A percentile compares a stretch with the other conserved stretches of the same genome.
Evolutionary conservation across 805 yeast species (phyloP).

Genomic region (Henningerozyma blattae): DNA sequence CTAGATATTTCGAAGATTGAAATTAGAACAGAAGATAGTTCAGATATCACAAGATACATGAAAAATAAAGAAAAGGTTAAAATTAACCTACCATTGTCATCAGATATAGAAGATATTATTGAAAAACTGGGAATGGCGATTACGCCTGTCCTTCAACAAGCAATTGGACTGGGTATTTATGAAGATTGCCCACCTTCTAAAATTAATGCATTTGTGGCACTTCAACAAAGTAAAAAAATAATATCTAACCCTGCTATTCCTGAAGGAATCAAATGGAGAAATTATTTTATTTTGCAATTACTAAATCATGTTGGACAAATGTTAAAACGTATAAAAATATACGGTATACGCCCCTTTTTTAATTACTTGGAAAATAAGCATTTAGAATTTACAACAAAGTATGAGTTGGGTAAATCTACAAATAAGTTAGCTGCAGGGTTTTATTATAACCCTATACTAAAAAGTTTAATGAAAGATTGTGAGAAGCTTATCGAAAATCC

Average conservation of each 20-base stretch:
- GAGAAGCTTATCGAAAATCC: conserved; percentile 31
- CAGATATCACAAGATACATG: conserved; percentile 72
- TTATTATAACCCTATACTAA: conserved; percentile 40
- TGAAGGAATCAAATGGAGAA: conserved; percentile 67
- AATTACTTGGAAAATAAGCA: conserved; percentile 50
- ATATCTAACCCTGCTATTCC: conserved; percentile 40
- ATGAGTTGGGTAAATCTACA: conserved; percentile 46
- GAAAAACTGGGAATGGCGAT: conserved; percentile 50
- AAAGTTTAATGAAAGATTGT: conserved; percentile 32
- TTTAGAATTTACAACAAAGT: conserved; percentile 46
- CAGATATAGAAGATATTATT: conserved; percentile 45
- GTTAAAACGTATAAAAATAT: conserved; percentile 55
- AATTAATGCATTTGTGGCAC: conserved; percentile 57
- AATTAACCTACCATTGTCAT: conserved; percentile 39
- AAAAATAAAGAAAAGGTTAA: conserved; percentile 52
- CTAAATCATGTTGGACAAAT: conserved; percentile 55
- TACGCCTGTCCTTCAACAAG: conserved; percentile 51
- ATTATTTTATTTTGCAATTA: conserved; percentile 42
- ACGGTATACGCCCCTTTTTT: conserved; percentile 73
- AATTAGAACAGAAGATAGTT: conserved; percentile 72
- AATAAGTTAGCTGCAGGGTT: conserved; percentile 53
- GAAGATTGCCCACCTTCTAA: conserved; percentile 53
- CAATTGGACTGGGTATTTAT: conserved; percentile 51
- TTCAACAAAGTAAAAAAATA: conserved; percentile 55
- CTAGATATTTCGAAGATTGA: conserved; percentile 67